These are phyloP conservation scores for Cyclotella sp. DNA, from an alignment of 108 stramenopile genomes.

Conservation along the genomic window DNA sequence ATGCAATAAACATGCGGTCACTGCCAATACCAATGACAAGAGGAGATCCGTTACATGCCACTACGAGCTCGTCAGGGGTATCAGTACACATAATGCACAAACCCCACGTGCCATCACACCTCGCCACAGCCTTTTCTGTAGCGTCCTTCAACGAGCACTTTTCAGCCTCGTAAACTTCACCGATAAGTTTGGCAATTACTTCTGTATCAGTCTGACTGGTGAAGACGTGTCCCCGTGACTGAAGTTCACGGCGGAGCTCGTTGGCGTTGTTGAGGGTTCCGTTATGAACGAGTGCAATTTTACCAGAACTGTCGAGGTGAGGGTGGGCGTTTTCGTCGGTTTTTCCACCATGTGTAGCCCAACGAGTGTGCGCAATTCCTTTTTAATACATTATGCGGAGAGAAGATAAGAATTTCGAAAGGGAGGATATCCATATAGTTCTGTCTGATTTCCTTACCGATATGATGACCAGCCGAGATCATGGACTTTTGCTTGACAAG, in stretches of 20 bases:
- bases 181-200: constrained; percentile 97
- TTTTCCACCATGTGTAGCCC: constrained; percentile 99
- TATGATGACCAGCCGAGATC: constrained; percentile 68
- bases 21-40: constrained; percentile 95
- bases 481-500: constrained; percentile 76
- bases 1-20: constrained; percentile 95
- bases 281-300: constrained; percentile 99
- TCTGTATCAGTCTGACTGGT: constrained; percentile 97
- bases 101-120: constrained; percentile 97
- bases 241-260: constrained; percentile 88
- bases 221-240: constrained; percentile 86
- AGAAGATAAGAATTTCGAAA: neutral
- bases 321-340: constrained; percentile 99
- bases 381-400: neutral
- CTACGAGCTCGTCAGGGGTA: constrained; percentile 87
- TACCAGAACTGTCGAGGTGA: constrained; percentile 92
- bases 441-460: constrained; percentile 52
- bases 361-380: constrained; percentile 97
- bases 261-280: constrained; percentile 98
- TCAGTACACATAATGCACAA: constrained; percentile 86
- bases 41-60: constrained; percentile 96
- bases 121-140: constrained; percentile 82
- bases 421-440: neutral
- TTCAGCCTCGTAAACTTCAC: constrained; percentile 66
- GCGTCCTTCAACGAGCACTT: constrained; percentile 74